A percentile compares a stretch with the other conserved stretches of the same genome.
Conservation (phyloP, 495 filamentous ascomycete species). For the Neurospora hispaniola region DNA sequence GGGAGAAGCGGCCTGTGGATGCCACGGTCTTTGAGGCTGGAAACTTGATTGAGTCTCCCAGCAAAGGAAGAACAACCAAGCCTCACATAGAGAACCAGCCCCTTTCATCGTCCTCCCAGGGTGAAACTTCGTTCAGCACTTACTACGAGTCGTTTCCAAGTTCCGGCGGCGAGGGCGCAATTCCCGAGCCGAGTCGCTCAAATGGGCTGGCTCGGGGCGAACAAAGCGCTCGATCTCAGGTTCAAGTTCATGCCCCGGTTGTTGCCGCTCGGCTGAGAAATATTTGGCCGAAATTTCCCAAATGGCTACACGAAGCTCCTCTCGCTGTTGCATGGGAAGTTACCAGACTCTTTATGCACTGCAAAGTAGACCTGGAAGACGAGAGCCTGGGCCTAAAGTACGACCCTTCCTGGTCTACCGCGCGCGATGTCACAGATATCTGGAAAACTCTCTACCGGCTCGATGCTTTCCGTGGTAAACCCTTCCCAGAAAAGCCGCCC, state of each 20-base stretch:
- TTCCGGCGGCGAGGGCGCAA: background rate
- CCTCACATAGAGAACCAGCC: background rate
- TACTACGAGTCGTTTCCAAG: background rate
- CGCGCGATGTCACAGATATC: conserved; percentile 15
- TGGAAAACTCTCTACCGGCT: conserved; percentile 25
- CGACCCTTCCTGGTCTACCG: conserved; percentile 25
- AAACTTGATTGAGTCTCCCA: background rate
- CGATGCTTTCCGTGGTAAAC: conserved; percentile 26
- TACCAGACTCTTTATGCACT: conserved; percentile 32
- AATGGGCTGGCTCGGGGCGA: background rate
- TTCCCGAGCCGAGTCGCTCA: background rate
- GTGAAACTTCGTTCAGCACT: background rate
- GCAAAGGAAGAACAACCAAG: background rate
- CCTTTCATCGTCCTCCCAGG: background rate
- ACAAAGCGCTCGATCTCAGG: background rate
- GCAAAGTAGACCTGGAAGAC: conserved; percentile 24
- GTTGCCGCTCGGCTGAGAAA: conserved; percentile 10
- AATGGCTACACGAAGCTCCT: conserved; percentile 26
- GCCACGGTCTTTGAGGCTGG: background rate
- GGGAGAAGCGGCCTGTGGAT: background rate
- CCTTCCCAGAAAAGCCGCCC: conserved; percentile 28
- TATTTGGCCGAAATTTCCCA: conserved; percentile 27
- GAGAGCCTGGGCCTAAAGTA: conserved; percentile 17
- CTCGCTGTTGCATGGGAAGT: conserved; percentile 38
- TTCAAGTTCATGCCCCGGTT: background rate